Base-by-base conservation (phyloP, 495 filamentous ascomycete species). In the Aspergillus conjunctus region DNA sequence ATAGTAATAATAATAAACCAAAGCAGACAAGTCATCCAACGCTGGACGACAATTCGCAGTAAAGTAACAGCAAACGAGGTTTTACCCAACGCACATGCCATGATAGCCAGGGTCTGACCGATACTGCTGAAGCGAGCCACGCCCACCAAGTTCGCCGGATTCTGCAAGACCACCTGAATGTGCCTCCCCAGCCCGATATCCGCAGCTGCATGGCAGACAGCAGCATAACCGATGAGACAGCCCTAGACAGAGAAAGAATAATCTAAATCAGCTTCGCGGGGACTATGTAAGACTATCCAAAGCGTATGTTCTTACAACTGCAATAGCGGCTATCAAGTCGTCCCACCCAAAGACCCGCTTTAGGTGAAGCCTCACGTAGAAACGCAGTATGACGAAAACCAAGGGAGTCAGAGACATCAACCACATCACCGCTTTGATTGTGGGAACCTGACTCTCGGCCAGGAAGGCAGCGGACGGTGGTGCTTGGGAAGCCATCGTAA, bases 331-430 rank as follows among this genome's bases (percentile, higher is more conserved):
- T 30, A 70, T 70, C 12, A 65, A 59, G 22, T 72, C 70, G 41
- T 72, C 70, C 67, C 65, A 70, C 31, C 70, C 67, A 56, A 72
- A 72, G 34, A 68, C 60, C 21, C 57, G 60, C 51, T 62, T 65
- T 43, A 72, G 22, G 33, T 49, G 41, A 34, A 68, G 44, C 31
- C 66, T 52, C 45, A 70, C 68, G 45, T 68, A 70, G 12, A 72
- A 43, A 31, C 70, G 59, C 44, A 70, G 60, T 6, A 51, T 20
- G 30, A 70, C 63, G 32, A 70, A 65, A 0, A 68, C 11, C 20
- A 66, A 34, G 9, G 70, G 53, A 18, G 66, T 56, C 12, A 68
- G 44, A 11, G 65, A 39, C 68, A 72, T 66, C 32, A 60, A 57
- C 70, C 70, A 72, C 61, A 70, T 68, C 30, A 70, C 70, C 9